phyloP scores from a whole-genome alignment of 2,329 filamentous ascomycete species.

The Thelonectria olida region DNA sequence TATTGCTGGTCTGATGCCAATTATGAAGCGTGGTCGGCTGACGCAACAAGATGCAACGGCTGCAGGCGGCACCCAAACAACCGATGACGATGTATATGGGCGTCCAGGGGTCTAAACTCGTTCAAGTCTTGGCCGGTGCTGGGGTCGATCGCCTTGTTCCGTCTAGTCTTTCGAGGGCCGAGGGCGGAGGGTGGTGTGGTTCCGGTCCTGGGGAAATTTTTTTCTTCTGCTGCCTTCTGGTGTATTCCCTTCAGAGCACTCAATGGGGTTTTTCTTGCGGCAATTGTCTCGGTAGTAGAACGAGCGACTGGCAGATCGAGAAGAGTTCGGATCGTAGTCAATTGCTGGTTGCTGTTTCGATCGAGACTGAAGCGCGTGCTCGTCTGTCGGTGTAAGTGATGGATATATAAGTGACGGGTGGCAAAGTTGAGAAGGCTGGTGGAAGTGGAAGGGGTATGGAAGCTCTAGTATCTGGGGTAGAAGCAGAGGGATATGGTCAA shows the following conservation, averaged over 20 bases:
- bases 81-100: conserved; percentile 18
- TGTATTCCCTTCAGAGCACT: neutral
- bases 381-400: conserved; percentile 16
- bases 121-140: conserved; percentile 25
- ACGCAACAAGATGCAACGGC: conserved; percentile 12
- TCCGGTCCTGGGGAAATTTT: conserved; percentile 20
- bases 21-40: conserved; percentile 7
- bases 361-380: conserved; percentile 7
- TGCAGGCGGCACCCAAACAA: conserved; percentile 8
- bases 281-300: conserved; percentile 19
- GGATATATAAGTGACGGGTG: conserved; percentile 9
- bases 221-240: conserved; percentile 13
- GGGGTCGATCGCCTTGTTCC: conserved; percentile 26
- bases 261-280: neutral
- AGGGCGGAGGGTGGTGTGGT: conserved; percentile 16
- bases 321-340: neutral
- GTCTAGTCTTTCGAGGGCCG: conserved; percentile 23
- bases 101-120: conserved; percentile 15
- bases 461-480: conserved; percentile 14
- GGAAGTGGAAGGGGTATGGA: conserved; percentile 15
- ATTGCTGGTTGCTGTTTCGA: conserved; percentile 3
- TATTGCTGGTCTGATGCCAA: conserved; percentile 7
- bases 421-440: neutral
- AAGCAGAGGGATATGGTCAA: neutral
- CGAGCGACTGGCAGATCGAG: conserved; percentile 19